Conservation (phyloP, 495 filamentous ascomycete genomes). For the Penicillium salamii region DNA sequence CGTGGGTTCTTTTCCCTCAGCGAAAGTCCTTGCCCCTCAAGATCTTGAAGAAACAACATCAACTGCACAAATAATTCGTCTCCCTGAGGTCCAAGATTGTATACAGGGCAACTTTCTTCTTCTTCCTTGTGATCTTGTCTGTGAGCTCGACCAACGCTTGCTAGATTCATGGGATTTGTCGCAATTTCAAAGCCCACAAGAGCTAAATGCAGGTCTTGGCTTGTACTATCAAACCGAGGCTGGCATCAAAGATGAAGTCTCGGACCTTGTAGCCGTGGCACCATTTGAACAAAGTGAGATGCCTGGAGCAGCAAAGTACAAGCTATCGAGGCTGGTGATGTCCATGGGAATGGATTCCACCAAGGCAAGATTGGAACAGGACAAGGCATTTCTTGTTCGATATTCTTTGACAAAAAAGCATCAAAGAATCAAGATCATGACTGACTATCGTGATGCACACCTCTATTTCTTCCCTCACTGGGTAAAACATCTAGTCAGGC, state of each 20-base stretch:
- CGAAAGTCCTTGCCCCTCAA: background rate
- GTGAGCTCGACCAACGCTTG: background rate
- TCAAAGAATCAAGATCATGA: background rate
- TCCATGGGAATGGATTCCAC: background rate
- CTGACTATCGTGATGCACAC: background rate
- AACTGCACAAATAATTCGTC: background rate
- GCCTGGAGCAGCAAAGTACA: too few relatives aligned
- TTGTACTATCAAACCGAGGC: background rate
- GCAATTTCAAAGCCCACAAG: background rate
- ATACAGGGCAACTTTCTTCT: background rate
- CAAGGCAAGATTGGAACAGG: background rate
- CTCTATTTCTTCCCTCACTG: conserved; percentile 1
- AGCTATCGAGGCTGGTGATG: background rate
- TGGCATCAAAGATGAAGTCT: background rate
- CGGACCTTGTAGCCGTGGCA: background rate
- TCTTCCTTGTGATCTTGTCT: conserved; percentile 1
- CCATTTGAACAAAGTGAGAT: background rate
- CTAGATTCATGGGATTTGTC: background rate
- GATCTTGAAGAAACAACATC: background rate
- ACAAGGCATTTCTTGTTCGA: background rate
- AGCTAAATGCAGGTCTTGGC: background rate
- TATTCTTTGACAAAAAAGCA: background rate
- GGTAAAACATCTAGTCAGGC: background rate
- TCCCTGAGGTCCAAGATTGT: background rate
- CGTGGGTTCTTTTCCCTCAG: background rate